Base-by-base conservation (phyloP, 2,329 filamentous ascomycete genomes). In the Cladosporium oxysporum region DNA sequence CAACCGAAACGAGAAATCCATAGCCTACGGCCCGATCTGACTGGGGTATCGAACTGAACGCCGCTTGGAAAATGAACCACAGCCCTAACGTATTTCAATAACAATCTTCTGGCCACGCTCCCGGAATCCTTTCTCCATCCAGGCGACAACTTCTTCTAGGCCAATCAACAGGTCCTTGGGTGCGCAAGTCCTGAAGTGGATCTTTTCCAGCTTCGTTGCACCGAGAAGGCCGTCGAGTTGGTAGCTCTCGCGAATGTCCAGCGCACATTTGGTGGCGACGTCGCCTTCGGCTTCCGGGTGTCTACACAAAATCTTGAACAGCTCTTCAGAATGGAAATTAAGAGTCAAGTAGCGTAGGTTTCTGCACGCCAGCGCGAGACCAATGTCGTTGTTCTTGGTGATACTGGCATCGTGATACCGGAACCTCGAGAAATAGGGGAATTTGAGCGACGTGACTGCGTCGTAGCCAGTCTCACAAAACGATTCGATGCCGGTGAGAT, bases 361-460 rank as follows among this genome's bases (percentile, higher is more conserved):
- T 8, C 26, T 23, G 64, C 70, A 69, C 57, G 64, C 66, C 37
- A 65, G 35, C 33, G 64, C 65, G 44, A 71, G 60, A 14, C 65
- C 64, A 18, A 70, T 23, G 62, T 70, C 69, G 31, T 66, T 57
- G 61, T 70, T 67, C 3, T 59, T 37, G 6, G 66, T 58, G 16
- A 52, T 29, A 14, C 23, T 21, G 12, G 60, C 33, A 10, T n/a
- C 6, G 10, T 14, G 6, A 35, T 65, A 31, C 2, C 50, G 67
- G 33, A 69, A 69, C 31, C 58, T 50, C 7, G 57, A 62, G 69
- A 71, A 71, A 66, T 49, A 69, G 4, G 67, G 66, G 55, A 70
- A 70, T 14, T 5, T 21, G 0, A 71, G 58, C n/a, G 60, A 41
- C 37, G 66, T 65, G 18, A 71, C 53, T 1, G 67, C 69, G 21